Evolutionary conservation across 2,329 filamentous ascomycete species (phyloP).

Genomic region (Botrytis deweyae): DNA sequence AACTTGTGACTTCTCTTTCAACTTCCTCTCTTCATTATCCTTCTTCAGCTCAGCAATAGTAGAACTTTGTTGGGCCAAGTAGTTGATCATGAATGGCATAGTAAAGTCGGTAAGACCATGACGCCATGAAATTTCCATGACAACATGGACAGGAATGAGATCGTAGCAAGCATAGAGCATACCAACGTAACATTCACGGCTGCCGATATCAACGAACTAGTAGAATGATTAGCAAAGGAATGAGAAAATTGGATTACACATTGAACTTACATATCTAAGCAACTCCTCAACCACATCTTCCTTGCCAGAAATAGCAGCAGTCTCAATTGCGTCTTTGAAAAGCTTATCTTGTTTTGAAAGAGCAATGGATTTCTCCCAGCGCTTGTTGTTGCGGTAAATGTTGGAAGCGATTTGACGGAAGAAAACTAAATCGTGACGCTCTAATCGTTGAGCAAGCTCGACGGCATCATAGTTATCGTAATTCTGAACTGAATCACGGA

Average conservation of each 20-base stretch:
- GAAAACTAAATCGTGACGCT: slow-evolving; percentile 98
- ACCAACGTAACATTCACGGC: slow-evolving; percentile 98
- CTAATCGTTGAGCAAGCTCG: slow-evolving; percentile 84
- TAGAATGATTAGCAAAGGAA: slow-evolving; percentile 33
- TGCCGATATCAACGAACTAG: slow-evolving; percentile 98
- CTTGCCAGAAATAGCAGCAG: slow-evolving; percentile 88
- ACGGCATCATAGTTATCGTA: slow-evolving; percentile 99
- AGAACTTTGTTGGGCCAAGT: slow-evolving; percentile 85
- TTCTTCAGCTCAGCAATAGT: slow-evolving; percentile 83
- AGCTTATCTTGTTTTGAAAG: slow-evolving; percentile 99
- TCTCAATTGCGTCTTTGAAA: slow-evolving; percentile 99
- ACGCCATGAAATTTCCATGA: slow-evolving; percentile 97
- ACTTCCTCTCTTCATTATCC: slow-evolving; percentile 94
- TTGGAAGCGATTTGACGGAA: slow-evolving; percentile 98
- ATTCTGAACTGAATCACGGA: slow-evolving; percentile 95
- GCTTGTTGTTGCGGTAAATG: slow-evolving; percentile 99
- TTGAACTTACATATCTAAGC: slow-evolving; percentile 83
- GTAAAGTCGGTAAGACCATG: slow-evolving; percentile 93
- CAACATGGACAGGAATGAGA: slow-evolving; percentile 85
- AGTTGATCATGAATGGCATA: slow-evolving; percentile 99
- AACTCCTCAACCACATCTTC: slow-evolving; percentile 91
- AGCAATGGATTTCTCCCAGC: slow-evolving; percentile 98
- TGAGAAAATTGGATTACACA: slow-evolving; percentile 7
- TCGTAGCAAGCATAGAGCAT: slow-evolving; percentile 99
- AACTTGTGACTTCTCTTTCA: slow-evolving; percentile 66